Evolutionary conservation across 805 yeast species (phyloP).

Genomic region (Naumovozyma castellii): DNA sequence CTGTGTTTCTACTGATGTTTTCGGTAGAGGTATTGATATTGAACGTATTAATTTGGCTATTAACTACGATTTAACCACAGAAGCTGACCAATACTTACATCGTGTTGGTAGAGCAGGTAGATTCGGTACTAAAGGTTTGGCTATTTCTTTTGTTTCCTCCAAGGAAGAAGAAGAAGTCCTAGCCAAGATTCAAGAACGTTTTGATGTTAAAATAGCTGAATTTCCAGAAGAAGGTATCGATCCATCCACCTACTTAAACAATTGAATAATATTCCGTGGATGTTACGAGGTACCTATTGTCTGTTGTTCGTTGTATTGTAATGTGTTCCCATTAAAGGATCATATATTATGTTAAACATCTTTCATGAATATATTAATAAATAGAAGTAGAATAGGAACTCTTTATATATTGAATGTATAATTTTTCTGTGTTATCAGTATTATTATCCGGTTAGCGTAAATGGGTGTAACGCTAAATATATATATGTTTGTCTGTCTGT

Average conservation of each 20-base stretch:
- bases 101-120: conserved; percentile 99
- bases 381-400: not conserved
- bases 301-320: not conserved
- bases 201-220: conserved; percentile 88
- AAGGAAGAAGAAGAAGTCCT: conserved; percentile 85
- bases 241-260: conserved; percentile 95
- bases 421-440: no score
- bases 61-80: conserved; percentile 91
- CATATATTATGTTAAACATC: not conserved
- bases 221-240: conserved; percentile 98
- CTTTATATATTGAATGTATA: not conserved
- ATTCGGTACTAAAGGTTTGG: conserved; percentile 98
- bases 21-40: conserved; percentile 98
- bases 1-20: conserved; percentile 96
- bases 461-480: no score
- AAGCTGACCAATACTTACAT: conserved; percentile 96
- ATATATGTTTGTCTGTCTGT: no score
- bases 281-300: not conserved
- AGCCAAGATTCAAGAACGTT: conserved; percentile 90
- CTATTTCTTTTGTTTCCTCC: conserved; percentile 78
- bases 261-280: conserved; percentile 33
- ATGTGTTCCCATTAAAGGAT: not conserved
- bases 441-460: no score
- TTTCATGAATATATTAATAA: not conserved
- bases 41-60: conserved; percentile 97